A percentile compares a stretch with the other conserved stretches of the same genome.
Evolutionary conservation across 306 rosid genomes (phyloP).

Genomic region (Fagus sylvatica): DNA sequence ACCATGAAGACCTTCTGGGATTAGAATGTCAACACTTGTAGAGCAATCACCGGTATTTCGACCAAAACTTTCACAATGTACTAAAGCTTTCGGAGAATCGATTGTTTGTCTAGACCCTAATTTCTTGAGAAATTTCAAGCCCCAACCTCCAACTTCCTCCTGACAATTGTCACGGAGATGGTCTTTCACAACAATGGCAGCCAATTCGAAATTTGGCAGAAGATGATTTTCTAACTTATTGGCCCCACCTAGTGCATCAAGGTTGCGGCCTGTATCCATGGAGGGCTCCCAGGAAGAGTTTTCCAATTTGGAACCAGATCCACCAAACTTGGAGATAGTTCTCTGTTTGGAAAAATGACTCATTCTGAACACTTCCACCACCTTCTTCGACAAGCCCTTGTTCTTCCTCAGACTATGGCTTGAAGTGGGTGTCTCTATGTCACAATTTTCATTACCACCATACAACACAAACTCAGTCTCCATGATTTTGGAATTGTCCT

Average conservation of each 20-base stretch:
- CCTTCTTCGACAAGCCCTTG: constrained; percentile 69
- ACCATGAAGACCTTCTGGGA: constrained; percentile 91
- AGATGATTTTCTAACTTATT: constrained; percentile 40
- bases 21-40: constrained; percentile 63
- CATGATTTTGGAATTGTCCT: constrained; percentile 48
- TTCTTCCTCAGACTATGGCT: constrained; percentile 51
- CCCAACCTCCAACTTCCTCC: constrained; percentile 85
- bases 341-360: constrained; percentile 54
- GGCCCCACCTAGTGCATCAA: constrained; percentile 26
- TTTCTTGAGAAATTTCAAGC: constrained; percentile 84
- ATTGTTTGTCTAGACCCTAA: constrained; percentile 40
- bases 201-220: constrained; percentile 82
- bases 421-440: constrained; percentile 46
- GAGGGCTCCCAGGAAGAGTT: constrained; percentile 52
- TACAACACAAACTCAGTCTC: constrained; percentile 76
- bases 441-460: constrained; percentile 45
- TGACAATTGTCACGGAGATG: constrained; percentile 48
- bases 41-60: constrained; percentile 53
- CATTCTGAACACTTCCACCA: constrained; percentile 61
- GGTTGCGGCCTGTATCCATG: constrained; percentile 19
- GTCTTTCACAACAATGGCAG: constrained; percentile 73
- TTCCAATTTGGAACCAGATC: constrained; percentile 35
- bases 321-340: constrained; percentile 49
- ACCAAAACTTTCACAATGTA: constrained; percentile 41
- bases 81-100: constrained; percentile 19